These are phyloP conservation scores for Articulospora tetracladia DNA, from an alignment of 495 filamentous ascomycete genomes.

Conservation along the genomic window DNA sequence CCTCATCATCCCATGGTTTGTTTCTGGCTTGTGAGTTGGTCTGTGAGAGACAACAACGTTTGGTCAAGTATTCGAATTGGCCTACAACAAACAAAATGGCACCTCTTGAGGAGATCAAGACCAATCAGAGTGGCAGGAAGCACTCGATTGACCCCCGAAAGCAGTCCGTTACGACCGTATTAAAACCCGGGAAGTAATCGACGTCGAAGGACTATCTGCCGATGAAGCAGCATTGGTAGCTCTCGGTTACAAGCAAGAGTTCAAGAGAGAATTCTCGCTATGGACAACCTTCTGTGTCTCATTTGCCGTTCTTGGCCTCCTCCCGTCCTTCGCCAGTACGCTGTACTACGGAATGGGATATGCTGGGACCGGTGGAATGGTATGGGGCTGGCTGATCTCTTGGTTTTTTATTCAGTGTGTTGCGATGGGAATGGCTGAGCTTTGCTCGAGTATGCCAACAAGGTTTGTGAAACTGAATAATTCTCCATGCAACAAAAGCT, in stretches of 20 bases:
- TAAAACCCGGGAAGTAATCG: constrained; percentile 62
- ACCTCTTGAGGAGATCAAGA: constrained; percentile 8
- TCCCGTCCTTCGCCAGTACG: constrained; percentile 73
- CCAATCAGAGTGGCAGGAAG: background rate
- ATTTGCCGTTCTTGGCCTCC: constrained; percentile 69
- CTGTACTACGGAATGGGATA: constrained; percentile 80
- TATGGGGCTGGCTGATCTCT: constrained; percentile 77
- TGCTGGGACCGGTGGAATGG: constrained; percentile 77
- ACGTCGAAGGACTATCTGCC: constrained; percentile 34
- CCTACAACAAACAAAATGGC: constrained; percentile 4
- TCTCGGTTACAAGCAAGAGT: constrained; percentile 76
- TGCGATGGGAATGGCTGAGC: constrained; percentile 63
- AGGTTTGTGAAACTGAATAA: constrained; percentile 32
- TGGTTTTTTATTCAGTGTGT: constrained; percentile 74
- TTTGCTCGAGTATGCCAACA: constrained; percentile 66
- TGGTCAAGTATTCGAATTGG: background rate
- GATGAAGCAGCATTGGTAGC: constrained; percentile 70
- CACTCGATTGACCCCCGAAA: constrained; percentile 11
- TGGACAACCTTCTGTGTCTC: constrained; percentile 79
- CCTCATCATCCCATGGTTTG: background rate
- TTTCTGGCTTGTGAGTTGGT: background rate
- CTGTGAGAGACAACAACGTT: background rate
- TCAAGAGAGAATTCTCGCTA: constrained; percentile 79
- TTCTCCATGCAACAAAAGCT: constrained; percentile 10
- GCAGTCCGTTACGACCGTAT: constrained; percentile 61